These are phyloP conservation scores for Wickerhamomyces chambardii DNA, from an alignment of 805 yeast species.

Conservation along the genomic window DNA sequence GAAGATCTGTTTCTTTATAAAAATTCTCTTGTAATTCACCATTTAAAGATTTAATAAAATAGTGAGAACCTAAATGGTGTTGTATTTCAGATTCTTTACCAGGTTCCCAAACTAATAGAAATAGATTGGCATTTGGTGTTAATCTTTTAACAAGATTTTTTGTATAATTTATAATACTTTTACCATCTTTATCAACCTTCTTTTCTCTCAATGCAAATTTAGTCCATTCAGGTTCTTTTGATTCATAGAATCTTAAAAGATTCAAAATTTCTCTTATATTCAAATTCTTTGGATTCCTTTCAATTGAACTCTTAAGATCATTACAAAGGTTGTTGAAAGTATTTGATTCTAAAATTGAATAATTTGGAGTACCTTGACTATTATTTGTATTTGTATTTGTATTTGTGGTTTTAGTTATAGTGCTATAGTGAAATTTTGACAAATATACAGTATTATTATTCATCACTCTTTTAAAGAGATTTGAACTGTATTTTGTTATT, in stretches of 20 bases:
- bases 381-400: no score
- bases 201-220: conserved; percentile 31
- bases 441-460: no score
- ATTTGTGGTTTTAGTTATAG: no score
- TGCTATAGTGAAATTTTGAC: no score
- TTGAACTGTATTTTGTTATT: no score
- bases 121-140: conserved; percentile 32
- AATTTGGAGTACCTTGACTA: background rate
- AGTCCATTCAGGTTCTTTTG: conserved; percentile 31
- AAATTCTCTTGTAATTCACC: conserved; percentile 13
- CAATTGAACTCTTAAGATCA: conserved; percentile 2
- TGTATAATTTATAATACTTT: conserved; percentile 19
- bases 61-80: conserved; percentile 40
- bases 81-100: conserved; percentile 35
- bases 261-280: conserved; percentile 6
- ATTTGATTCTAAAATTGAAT: conserved; percentile 1
- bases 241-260: conserved; percentile 16
- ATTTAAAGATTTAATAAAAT: conserved; percentile 35
- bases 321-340: conserved; percentile 2
- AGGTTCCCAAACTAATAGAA: conserved; percentile 37
- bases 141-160: conserved; percentile 26
- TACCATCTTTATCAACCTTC: no score
- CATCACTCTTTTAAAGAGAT: no score
- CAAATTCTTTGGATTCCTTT: conserved; percentile 1
- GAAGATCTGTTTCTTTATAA: conserved; percentile 4